A percentile compares a stretch with the other conserved stretches of the same genome.
Conservation (phyloP, 2,329 filamentous ascomycete genomes). For the Domatiomyces globalis region DNA sequence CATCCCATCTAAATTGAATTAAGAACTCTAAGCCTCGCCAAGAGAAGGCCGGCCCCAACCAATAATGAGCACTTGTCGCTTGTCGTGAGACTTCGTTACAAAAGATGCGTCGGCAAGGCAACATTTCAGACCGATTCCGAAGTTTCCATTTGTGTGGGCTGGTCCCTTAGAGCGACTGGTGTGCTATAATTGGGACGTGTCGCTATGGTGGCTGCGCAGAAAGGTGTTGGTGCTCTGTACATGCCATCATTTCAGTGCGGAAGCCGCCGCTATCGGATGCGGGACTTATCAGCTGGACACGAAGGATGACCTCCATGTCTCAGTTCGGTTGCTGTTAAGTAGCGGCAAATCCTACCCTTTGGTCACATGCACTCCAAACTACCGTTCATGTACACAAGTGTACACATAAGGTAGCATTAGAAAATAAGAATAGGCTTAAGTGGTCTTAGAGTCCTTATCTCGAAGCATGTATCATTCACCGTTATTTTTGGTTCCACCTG, state of each 20-base stretch:
- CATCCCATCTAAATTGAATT: too few relatives aligned
- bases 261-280: too few relatives aligned
- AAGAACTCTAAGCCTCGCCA: too few relatives aligned
- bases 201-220: background rate
- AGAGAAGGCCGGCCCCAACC: too few relatives aligned
- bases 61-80: too few relatives aligned
- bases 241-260: background rate
- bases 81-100: too few relatives aligned
- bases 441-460: background rate
- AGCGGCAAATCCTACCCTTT: background rate
- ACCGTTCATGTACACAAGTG: background rate
- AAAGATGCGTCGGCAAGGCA: too few relatives aligned
- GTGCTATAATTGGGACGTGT: background rate
- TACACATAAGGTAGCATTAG: background rate
- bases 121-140: too few relatives aligned
- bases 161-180: too few relatives aligned
- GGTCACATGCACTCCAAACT: background rate
- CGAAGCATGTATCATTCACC: background rate
- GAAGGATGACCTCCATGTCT: background rate
- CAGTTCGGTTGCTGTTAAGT: background rate
- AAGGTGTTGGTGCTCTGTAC: background rate
- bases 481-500: background rate
- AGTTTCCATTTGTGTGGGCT: too few relatives aligned
- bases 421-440: too few relatives aligned
- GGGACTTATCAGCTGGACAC: too few relatives aligned